Evolutionary conservation across 805 yeast species (phyloP), one percentile per base, ranked within the genome.

Genomic region (Candida nanaspora): DNA sequence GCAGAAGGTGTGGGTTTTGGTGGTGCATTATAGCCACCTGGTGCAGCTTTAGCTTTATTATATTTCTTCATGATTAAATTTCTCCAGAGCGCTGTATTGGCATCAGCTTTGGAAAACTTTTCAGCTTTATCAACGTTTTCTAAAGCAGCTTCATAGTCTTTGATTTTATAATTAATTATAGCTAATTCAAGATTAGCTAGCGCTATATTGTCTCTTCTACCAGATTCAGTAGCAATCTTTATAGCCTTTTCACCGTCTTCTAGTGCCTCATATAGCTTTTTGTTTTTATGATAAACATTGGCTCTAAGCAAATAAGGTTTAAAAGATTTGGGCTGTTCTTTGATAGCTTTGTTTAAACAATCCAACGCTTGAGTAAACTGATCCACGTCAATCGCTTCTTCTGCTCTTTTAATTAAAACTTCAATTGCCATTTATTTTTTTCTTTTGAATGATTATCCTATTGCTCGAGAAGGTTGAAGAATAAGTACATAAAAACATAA

Each of bases 101-200:
- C 53, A 45, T 77, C 80, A n/a, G 52, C 49, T 45, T 69, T 65
- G 34, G 65, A 68, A 43, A 57, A 63, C 33, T 63, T 61, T 27
- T 63, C 56, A 5, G 82, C 77, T 44, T 59, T 55, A 2, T 53
- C 45, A 39, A 79, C 62, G 43, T 66, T 65, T 16, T 49, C 53
- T n/a, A 63, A 50, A 0, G 86, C 74, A 19, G 53, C 51, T 5
- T 45, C 45, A 45, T 57, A 69, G 2, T 68, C 55, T 49, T 74
- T 76, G 41, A 61, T 56, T 31, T 65, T 62, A 53, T 66, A 78
- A 42, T 62, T 63, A n/a, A 63, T 59, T 41, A 78, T 58, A 5
- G 77, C 78, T 39, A 69, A 59, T 19, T 77, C 62, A 49, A 71
- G 76, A 49, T 72, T 65, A 27, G 76, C 69, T 16, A 63, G 50